Evolutionary conservation across 176 grass and related monocot genomes (phyloP), one percentile per base, ranked within the genome.

Genomic region (Avena atlantica): DNA sequence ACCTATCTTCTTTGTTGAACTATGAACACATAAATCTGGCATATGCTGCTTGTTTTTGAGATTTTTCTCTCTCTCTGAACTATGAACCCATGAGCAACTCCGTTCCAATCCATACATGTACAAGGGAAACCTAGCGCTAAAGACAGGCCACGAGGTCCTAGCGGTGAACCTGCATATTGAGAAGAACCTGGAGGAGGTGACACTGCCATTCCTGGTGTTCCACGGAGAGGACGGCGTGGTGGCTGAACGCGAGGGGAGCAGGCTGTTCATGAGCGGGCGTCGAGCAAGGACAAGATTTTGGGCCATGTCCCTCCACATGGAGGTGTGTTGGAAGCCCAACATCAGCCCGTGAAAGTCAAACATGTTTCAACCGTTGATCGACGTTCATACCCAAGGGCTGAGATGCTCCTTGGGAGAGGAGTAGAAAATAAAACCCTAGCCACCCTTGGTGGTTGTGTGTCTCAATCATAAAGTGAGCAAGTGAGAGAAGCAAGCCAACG

Each of bases 181-280:
- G 83, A 87, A 87, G 51, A 97, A 88, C 67, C 79, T 97, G 31
- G 69, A 93, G 9, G 69, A 92, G 60, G 94, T 93, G n/a, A 75
- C 87, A 9, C 24, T 97, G 84, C 88, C 92, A 3, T 97, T 94
- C 90, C 62, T 97, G 78, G 74, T 97, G 23, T 11, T 94, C 58
- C 95, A 94, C 31, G 95, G 92, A 8, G 92, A 85, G 3, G 90
- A 81, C 56, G 88, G 92, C 81, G 37, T 69, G 11, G 86, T 88
- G 7, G 88, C 56, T 0, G 86, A 97, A 23, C 92, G 90, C 3
- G 77, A 17, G 3, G 88, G 86, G 29, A 97, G 95, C 87, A 87
- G 86, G 74, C 50, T 85, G 55, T 64, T 97, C 79, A 94, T 25
- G 88, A 97, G 62, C 77, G 88, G 70, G 94, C 92, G 15, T 85